Conservation (phyloP, 2,329 filamentous ascomycete species). For the Fusarium sp. region DNA sequence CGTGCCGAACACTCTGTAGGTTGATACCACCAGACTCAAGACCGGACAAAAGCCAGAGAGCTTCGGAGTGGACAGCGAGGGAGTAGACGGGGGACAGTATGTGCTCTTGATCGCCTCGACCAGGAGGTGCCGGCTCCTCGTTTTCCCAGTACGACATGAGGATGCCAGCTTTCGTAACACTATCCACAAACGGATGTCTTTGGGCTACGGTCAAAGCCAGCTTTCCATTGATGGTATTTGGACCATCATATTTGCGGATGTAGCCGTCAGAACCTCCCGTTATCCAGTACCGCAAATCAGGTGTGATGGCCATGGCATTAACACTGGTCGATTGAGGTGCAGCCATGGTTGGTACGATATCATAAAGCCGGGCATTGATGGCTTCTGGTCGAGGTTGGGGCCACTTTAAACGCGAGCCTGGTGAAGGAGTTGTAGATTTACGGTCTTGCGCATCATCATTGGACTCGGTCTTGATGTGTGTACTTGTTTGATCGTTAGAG, state of each 20-base stretch:
- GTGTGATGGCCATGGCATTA: conserved; percentile 90
- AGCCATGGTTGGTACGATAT: conserved; percentile 96
- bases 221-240: conserved; percentile 94
- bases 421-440: conserved; percentile 48
- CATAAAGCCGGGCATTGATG: conserved; percentile 84
- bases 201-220: conserved; percentile 94
- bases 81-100: conserved; percentile 92
- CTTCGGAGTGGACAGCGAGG: conserved; percentile 88
- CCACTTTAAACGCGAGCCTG: conserved; percentile 50
- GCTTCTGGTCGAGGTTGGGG: conserved; percentile 79
- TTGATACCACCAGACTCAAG: conserved; percentile 93
- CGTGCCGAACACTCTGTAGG: conserved; percentile 90
- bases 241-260: conserved; percentile 96
- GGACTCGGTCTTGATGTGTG: conserved; percentile 48
- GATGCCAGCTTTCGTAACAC: conserved; percentile 93
- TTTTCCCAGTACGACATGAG: conserved; percentile 99
- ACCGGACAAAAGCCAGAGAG: conserved; percentile 90
- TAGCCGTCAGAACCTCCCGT: conserved; percentile 95
- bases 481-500: conserved; percentile 51
- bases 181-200: conserved; percentile 95
- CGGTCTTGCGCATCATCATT: conserved; percentile 38
- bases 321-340: conserved; percentile 96
- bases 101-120: conserved; percentile 65
- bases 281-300: conserved; percentile 94
- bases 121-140: conserved; percentile 73